Base-by-base conservation (phyloP, 768 basidiomycete species). In the Neoboletus brunneissimus region DNA sequence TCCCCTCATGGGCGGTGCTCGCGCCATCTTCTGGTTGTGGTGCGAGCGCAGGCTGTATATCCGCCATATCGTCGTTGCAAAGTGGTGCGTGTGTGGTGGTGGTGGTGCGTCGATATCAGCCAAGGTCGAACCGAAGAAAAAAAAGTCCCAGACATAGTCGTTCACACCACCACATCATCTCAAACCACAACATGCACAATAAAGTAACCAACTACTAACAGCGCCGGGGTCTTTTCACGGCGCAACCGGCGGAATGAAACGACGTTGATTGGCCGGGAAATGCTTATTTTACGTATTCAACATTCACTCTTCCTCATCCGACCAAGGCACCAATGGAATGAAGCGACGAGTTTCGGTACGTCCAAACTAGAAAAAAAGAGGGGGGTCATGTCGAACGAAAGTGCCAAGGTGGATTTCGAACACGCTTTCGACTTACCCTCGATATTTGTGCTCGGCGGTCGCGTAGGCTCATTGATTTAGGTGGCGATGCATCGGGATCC, bases 21-120 rank as follows among this genome's bases (percentile, higher is more conserved):
- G 75, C 70, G 47, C 73, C 72, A n/a, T 76, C 76, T 11, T 78
- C 75, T 51, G 74, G 53, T 29, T 57, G 75, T 1, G 77, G 75
- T 18, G 79, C 77, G 50, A 79, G 75, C 48, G 55, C 72, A 50
- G 59, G 75, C 60, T 66, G 73, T 42, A 53, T 66, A 50, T 62
- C 73, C 51, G 62, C 65, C 76, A 68, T 77, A n/a, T n/a, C n/a
- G 53, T 22, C 23, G 53, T 18, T 5, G 45, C 10, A 11, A 11
- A 6, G 29, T 9, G 27, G 20, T 27, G 12, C 2, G 32, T 13
- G 22, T 25, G 53, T 44, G 22, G 55, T 54, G 38, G 18, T 46
- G 45, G 44, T 18, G 35, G 13, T n/a, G n/a, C n/a, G 43, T 45
- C n/a, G 32, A 31, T 31, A 34, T 34, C 32, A 34, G 32, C 32